A percentile compares a stretch with the other conserved stretches of the same genome.
phyloP scores from a whole-genome alignment of 2,329 filamentous ascomycete genomes.

The Fusarium keratoplasticum region DNA sequence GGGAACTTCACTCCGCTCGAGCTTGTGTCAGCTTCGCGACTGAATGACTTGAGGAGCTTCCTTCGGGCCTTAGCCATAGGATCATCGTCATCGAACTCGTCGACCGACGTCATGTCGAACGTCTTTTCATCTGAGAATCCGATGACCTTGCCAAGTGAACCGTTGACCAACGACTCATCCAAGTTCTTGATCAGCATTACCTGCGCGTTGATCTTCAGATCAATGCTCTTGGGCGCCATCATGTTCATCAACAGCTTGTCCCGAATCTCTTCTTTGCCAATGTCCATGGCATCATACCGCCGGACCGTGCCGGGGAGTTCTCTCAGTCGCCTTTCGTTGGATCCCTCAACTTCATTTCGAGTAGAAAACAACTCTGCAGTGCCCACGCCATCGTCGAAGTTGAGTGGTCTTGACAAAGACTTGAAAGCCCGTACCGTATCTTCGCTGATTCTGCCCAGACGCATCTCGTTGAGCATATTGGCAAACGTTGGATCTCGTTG shows the following conservation, averaged over 20 bases:
- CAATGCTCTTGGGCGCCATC: slow-evolving; percentile 87
- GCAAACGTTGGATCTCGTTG: slow-evolving; percentile 92
- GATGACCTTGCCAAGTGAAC: slow-evolving; percentile 86
- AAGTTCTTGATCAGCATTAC: slow-evolving; percentile 99
- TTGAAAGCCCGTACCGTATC: slow-evolving; percentile 82
- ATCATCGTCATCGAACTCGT: slow-evolving; percentile 55
- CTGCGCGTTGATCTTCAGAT: slow-evolving; percentile 90
- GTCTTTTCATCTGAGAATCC: slow-evolving; percentile 55
- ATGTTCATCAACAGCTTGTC: slow-evolving; percentile 87
- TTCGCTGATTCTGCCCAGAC: slow-evolving; percentile 83
- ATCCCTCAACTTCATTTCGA: slow-evolving; percentile 86
- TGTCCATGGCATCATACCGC: slow-evolving; percentile 80
- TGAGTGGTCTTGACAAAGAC: slow-evolving; percentile 75
- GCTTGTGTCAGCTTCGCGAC: slow-evolving; percentile 55
- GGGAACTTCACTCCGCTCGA: slow-evolving; percentile 75
- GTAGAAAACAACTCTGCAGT: slow-evolving; percentile 92
- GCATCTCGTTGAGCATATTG: slow-evolving; percentile 97
- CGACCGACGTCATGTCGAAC: slow-evolving; percentile 53
- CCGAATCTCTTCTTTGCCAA: slow-evolving; percentile 76
- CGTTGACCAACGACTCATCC: slow-evolving; percentile 93
- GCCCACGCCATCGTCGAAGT: slow-evolving; percentile 77
- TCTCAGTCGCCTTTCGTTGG: slow-evolving; percentile 80
- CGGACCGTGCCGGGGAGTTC: slow-evolving; percentile 76
- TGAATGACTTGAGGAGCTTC: slow-evolving; percentile 65
- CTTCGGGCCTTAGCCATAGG: slow-evolving; percentile 62